Base-by-base conservation (phyloP, 176 grass and related monocot genomes). In the Aechmea fasciata region DNA sequence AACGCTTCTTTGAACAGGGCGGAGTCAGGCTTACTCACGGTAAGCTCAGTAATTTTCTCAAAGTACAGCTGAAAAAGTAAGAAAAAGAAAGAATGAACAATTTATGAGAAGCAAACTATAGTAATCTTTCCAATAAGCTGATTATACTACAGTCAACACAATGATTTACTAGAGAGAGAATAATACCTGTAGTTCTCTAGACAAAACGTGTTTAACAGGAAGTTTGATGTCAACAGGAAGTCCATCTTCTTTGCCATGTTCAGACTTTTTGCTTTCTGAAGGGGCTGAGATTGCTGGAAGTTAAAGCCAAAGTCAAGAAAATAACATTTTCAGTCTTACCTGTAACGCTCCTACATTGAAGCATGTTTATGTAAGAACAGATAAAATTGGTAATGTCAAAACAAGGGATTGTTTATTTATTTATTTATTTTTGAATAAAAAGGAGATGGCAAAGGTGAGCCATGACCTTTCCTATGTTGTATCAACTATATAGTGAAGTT, bases 201-300 rank as follows among this genome's bases (percentile, higher is more conserved):
- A 92, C 82, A 92, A 87, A 63, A 97, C 80, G 76, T 97, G 93
- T 72, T 97, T 97, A 79, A 97, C 83, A 79, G 93, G 93, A 80
- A 97, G 86, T 72, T 97, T 97, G 70, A 97, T 59, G 51, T 90
- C 89, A 67, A 90, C 79, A 15, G 79, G 84, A 83, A 87, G 89
- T 49, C 81, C 83, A 64, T 87, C 93, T 75, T 92, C 86, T 63
- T 97, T 92, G 20, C 66, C 75, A 83, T 85, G 84, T 33, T 92
- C 89, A 29, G 72, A 22, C 67, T 79, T 92, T 78, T 87, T 97
- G 66, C 71, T 87, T 80, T 90, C 86, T 15, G 54, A 70, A 41
- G 82, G 93, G 71, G 86, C 70, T 71, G 81, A 54, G 76, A 92
- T 81, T 85, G 82, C 89, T 90, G 66, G 11, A 77, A 41, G 33